Evolutionary conservation across 768 basidiomycete genomes (phyloP), one percentile per base, ranked within the genome.

Genomic region (Suillus occidentalis): DNA sequence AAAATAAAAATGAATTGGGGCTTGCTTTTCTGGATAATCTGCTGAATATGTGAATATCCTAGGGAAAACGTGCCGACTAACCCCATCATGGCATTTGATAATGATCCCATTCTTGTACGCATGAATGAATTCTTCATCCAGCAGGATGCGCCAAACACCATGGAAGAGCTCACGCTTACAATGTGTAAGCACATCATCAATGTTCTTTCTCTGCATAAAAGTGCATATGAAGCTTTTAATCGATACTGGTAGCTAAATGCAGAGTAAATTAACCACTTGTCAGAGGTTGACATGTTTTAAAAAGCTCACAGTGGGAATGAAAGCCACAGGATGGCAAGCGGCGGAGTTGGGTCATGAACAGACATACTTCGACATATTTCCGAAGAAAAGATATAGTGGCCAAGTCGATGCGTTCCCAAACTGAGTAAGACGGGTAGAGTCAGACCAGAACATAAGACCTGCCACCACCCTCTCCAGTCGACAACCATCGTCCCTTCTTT

Each of bases 351-450:
- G n/a, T n/a, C n/a, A n/a, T 34, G 34, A 34, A 1, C 75, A 70
- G 3, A 71, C 63, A n/a, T 82, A 83, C 65, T 84, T 85, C 0
- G 80, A 81, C 9, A 75, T 69, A 57, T 79, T 80, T 0, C 80
- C 81, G 39, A 81, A 72, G 55, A 65, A 78, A 0, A 76, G 45
- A 62, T 83, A 84, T 0, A 80, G 40, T 2, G 81, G 82, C 83
- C 81, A 84, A 6, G 66, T 66, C 43, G 69, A 71, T 0, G 75
- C 75, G 14, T 53, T 75, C 1, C 79, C 77, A 63, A 80, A 80
- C 36, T 74, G 67, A 61, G 45, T 20, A 6, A 65, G 34, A 10
- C 20, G 34, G 4, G 39, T 65, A 4, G 60, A 31, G n/a, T 65
- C 60, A 0, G 60, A 65, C 12, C 16, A 61, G 18, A 65, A 47